These are phyloP conservation scores for Arthrinium phaeospermum DNA, from an alignment of 2,329 filamentous ascomycete species.

Conservation along the genomic window DNA sequence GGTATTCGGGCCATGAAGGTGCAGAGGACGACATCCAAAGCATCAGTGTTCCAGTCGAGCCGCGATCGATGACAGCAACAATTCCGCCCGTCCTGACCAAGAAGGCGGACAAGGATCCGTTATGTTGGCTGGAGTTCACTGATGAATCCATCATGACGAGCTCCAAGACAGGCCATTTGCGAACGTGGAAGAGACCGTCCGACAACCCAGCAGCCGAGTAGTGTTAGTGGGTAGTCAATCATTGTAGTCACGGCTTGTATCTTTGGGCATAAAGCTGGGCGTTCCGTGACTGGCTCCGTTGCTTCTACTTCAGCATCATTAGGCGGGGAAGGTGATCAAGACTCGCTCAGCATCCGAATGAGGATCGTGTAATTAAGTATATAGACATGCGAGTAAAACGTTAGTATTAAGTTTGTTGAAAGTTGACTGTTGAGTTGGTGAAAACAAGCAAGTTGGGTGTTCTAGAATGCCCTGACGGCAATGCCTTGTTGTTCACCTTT, in stretches of 20 bases:
- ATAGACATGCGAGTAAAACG: not conserved
- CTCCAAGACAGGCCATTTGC: constrained; percentile 82
- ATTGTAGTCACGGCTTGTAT: not conserved
- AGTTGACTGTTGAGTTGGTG: too few species aligned
- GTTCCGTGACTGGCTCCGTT: not conserved
- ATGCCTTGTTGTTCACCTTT: too few species aligned
- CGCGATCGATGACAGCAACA: constrained; percentile 82
- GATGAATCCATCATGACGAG: constrained; percentile 92
- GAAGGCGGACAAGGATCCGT: constrained; percentile 81
- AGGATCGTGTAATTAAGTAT: not conserved
- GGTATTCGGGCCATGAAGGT: constrained; percentile 55
- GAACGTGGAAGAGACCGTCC: constrained; percentile 72
- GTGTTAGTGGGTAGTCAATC: not conserved
- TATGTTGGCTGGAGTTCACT: constrained; percentile 92
- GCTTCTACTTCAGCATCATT: not conserved
- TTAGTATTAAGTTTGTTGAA: too few species aligned
- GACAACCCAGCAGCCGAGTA: constrained; percentile 26
- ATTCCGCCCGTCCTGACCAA: constrained; percentile 93
- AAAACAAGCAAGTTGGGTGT: too few species aligned
- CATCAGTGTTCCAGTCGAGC: constrained; percentile 81
- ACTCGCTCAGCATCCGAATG: too few species aligned
- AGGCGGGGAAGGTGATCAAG: too few species aligned
- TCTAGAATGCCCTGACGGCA: too few species aligned
- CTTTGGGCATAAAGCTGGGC: not conserved
- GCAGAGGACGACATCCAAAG: constrained; percentile 54